phyloP scores from a whole-genome alignment of 1,284 basidiomycete genomes.

The Ustilago esculenta region DNA sequence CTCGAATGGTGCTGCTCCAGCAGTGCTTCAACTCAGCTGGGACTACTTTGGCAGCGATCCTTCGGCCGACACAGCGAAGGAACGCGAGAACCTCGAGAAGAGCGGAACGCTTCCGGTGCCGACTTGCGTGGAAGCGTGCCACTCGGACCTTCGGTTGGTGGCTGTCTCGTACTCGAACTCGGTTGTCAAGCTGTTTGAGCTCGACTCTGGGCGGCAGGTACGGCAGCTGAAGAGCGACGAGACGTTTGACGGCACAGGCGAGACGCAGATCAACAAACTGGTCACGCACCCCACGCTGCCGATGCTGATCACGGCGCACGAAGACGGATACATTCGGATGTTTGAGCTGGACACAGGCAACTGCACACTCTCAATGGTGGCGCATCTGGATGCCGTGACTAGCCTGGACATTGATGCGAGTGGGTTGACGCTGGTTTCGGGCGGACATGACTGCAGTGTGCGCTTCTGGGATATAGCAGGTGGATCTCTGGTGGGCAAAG shows the following conservation, averaged over 20 bases:
- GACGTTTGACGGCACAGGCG: constrained; percentile 72
- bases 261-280: constrained; percentile 87
- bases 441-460: constrained; percentile 90
- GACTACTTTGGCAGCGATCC: constrained; percentile 73
- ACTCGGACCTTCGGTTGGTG: constrained; percentile 68
- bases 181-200: constrained; percentile 87
- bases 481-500: constrained; percentile 58
- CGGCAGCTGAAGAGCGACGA: constrained; percentile 76
- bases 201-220: constrained; percentile 84
- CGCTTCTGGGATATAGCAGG: constrained; percentile 92
- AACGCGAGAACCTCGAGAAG: constrained; percentile 67
- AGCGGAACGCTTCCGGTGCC: constrained; percentile 71
- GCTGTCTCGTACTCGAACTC: constrained; percentile 88
- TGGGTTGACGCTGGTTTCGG: constrained; percentile 86
- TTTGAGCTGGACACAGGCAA: constrained; percentile 84
- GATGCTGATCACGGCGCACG: constrained; percentile 86
- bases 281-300: constrained; percentile 90
- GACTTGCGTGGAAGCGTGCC: constrained; percentile 82
- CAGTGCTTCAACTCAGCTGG: constrained; percentile 73
- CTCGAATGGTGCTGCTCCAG: constrained; percentile 17
- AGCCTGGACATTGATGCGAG: constrained; percentile 87
- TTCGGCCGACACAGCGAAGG: constrained; percentile 57
- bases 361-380: constrained; percentile 87
- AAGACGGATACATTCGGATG: constrained; percentile 90
- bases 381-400: constrained; percentile 90